These are phyloP conservation scores for Pyrus betulifolia DNA, from an alignment of 306 rosid species.

Conservation along the genomic window DNA sequence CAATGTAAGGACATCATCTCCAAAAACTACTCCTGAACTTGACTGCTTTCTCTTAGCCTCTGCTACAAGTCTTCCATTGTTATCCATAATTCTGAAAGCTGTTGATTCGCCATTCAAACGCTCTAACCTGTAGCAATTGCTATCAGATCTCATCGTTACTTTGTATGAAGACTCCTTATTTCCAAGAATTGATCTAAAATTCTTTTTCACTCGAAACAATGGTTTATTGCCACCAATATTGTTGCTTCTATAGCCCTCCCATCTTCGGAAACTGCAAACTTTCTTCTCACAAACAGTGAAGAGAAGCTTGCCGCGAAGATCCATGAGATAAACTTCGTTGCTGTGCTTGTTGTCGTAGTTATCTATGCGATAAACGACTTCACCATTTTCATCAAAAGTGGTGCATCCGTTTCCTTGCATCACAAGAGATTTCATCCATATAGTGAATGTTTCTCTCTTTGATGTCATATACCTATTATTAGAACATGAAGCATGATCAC, in stretches of 20 bases:
- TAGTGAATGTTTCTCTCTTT: slow-evolving; percentile 27
- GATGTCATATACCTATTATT: slow-evolving; percentile 1
- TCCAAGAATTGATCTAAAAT: not conserved
- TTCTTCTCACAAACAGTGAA: slow-evolving; percentile 23
- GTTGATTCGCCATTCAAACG: slow-evolving; percentile 13
- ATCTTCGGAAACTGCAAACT: slow-evolving; percentile 2
- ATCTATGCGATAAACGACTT: slow-evolving; percentile 28
- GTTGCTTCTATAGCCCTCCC: slow-evolving; percentile 17
- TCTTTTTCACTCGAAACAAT: slow-evolving; percentile 22
- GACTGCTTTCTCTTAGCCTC: slow-evolving; percentile 9
- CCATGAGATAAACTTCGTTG: slow-evolving; percentile 38
- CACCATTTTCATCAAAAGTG: slow-evolving; percentile 25
- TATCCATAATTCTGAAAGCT: slow-evolving; percentile 6
- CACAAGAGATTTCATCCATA: slow-evolving; percentile 47
- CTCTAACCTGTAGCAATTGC: slow-evolving; percentile 19
- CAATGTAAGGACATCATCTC: slow-evolving; percentile 33
- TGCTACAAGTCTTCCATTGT: slow-evolving; percentile 14
- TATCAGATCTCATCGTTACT: not conserved
- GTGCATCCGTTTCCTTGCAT: slow-evolving; percentile 39
- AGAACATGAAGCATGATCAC: not conserved
- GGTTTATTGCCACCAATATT: not conserved
- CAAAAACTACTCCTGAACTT: slow-evolving; percentile 13
- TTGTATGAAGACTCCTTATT: slow-evolving; percentile 2
- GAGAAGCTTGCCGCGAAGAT: slow-evolving; percentile 32
- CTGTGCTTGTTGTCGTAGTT: slow-evolving; percentile 28